Conservation (phyloP, 352 stramenopile species). For the Thalassiosira hispida region DNA sequence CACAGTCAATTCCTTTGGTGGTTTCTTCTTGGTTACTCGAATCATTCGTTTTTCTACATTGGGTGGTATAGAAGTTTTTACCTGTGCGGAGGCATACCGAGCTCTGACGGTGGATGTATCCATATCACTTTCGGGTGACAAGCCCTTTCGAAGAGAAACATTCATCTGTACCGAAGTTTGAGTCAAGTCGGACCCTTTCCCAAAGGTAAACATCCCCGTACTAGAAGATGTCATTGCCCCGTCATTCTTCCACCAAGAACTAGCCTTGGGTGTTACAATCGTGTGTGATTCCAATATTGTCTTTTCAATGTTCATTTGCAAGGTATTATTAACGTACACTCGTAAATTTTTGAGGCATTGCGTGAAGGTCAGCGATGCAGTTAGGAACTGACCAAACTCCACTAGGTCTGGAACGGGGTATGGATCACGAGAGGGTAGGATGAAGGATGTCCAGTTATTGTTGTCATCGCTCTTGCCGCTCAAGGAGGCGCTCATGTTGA, state of each 20-base stretch:
- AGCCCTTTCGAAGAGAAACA: conserved; percentile 30
- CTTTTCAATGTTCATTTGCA: conserved; percentile 68
- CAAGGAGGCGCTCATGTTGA: conserved; percentile 39
- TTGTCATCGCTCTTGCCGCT: conserved; percentile 11
- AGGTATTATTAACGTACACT: conserved; percentile 68
- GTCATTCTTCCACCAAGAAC: conserved; percentile 61
- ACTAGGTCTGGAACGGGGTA: conserved; percentile 72
- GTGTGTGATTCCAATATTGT: conserved; percentile 63
- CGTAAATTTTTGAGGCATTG: conserved; percentile 61
- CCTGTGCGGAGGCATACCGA: conserved; percentile 65
- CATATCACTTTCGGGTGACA: conserved; percentile 18
- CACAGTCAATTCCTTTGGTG: conserved; percentile 68
- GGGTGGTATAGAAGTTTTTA: conserved; percentile 67
- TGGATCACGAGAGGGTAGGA: conserved; percentile 75
- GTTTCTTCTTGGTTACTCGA: conserved; percentile 84
- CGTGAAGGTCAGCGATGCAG: conserved; percentile 80
- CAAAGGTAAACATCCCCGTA: conserved; percentile 67
- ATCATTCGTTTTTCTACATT: conserved; percentile 75
- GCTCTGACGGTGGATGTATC: conserved; percentile 51
- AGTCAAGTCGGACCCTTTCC: conserved; percentile 31
- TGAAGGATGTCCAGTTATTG: conserved; percentile 78
- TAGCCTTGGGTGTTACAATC: conserved; percentile 50
- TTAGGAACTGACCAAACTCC: conserved; percentile 82
- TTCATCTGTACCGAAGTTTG: conserved; percentile 47
- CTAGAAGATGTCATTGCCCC: conserved; percentile 46